Conservation (phyloP, 73 alveolate species). For the Stentor coeruleus region DNA sequence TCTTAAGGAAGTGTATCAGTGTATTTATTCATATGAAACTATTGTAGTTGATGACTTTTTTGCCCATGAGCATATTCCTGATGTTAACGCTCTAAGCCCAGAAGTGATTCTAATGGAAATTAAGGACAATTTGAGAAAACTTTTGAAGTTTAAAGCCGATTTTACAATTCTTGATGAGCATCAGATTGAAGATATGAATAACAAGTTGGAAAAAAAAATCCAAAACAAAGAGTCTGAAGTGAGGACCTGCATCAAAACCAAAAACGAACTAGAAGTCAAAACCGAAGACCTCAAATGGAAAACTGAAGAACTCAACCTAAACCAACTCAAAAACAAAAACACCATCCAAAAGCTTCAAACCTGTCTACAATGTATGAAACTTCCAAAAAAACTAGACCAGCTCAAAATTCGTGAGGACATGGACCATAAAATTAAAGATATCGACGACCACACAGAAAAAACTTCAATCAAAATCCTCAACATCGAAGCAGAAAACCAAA, state of each 20-base stretch:
- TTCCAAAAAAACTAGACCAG: not conserved
- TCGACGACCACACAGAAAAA: not conserved
- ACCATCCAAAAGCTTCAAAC: not conserved
- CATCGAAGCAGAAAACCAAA: not conserved
- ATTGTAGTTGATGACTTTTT: no score
- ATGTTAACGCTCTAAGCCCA: no score
- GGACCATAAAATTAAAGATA: not conserved
- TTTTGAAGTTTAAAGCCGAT: not conserved
- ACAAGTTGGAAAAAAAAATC: not conserved
- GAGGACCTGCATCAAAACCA: not conserved
- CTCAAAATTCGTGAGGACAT: not conserved
- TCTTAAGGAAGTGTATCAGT: no score
- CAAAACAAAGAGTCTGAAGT: not conserved
- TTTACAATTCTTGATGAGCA: not conserved
- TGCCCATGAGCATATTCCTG: no score
- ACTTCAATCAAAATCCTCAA: no score
- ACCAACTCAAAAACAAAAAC: no score
- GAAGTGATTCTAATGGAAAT: not conserved
- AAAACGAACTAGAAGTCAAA: not conserved
- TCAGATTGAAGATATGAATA: not conserved
- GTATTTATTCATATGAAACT: no score
- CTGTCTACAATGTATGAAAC: no score
- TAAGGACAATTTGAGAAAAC: not conserved
- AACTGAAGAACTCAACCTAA: not conserved
- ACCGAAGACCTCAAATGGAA: not conserved